phyloP scores from a whole-genome alignment of 2,329 filamentous ascomycete species.

The Ophiostoma sp. region DNA sequence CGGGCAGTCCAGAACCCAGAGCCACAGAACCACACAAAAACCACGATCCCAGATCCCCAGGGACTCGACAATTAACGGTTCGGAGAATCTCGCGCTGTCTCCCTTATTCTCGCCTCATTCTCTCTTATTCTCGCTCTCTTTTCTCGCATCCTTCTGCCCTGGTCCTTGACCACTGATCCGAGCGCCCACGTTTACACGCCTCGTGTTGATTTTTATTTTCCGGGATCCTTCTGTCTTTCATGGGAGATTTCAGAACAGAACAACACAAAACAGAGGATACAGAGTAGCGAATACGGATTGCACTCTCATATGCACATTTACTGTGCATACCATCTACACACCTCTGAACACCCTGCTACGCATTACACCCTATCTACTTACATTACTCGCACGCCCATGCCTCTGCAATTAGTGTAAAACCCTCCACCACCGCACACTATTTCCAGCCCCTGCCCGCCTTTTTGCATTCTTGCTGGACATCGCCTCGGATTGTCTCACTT shows the following conservation, averaged over 20 bases:
- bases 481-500: conserved; percentile 12
- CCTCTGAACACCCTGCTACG: not conserved
- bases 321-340: not conserved
- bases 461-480: conserved; percentile 14
- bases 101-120: not conserved
- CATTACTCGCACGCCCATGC: conserved; percentile 13
- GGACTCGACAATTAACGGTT: not conserved
- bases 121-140: not conserved
- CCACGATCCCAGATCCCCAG: not conserved
- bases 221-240: not conserved
- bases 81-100: not conserved
- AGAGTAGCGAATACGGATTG: conserved; percentile 2
- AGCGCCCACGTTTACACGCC: not conserved
- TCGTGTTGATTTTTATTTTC: conserved; percentile 9
- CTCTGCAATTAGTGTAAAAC: not conserved
- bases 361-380: not conserved
- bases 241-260: not conserved
- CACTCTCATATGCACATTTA: not conserved
- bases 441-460: conserved; percentile 19
- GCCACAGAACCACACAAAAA: not conserved
- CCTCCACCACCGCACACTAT: conserved; percentile 14
- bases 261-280: not conserved
- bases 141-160: conserved; percentile 2
- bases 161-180: not conserved
- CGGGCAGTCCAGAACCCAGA: not conserved